phyloP scores from a whole-genome alignment of 2,329 filamentous ascomycete genomes.

The Aspergillus pseudoterreus region DNA sequence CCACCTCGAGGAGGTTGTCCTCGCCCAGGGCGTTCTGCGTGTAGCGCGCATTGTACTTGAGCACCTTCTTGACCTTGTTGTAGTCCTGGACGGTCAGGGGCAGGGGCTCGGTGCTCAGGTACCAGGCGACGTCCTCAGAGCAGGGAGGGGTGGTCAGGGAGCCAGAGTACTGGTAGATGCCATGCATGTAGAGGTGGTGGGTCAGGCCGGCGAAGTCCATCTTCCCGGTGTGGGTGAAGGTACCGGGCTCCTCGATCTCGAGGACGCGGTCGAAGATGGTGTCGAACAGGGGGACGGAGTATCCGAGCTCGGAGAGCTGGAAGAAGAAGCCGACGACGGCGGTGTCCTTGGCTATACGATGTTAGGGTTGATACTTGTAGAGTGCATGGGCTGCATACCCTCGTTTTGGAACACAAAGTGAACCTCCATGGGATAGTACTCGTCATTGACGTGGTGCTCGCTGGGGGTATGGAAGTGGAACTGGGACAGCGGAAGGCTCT shows the following conservation, averaged over 20 bases:
- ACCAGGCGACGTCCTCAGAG: conserved; percentile 48
- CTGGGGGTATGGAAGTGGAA: conserved; percentile 15
- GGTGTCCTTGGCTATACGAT: conserved; percentile 18
- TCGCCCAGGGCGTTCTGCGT: conserved; percentile 49
- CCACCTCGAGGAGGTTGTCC: conserved; percentile 40
- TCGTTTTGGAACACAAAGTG: background rate
- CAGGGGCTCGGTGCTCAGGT: conserved; percentile 46
- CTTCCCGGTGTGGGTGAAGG: conserved; percentile 29
- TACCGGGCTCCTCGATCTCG: conserved; percentile 40
- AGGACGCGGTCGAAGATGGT: conserved; percentile 45
- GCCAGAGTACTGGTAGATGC: conserved; percentile 52
- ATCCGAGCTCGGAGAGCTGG: conserved; percentile 35
- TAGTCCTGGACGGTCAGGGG: conserved; percentile 48
- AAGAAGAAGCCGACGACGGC: conserved; percentile 43
- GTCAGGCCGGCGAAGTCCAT: conserved; percentile 46
- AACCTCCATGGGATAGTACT: background rate
- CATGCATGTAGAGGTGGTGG: conserved; percentile 33
- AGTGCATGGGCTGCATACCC: conserved; percentile 19
- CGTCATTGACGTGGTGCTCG: conserved; percentile 3
- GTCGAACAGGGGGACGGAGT: conserved; percentile 43
- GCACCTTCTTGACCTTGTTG: conserved; percentile 50
- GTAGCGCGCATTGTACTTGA: conserved; percentile 56
- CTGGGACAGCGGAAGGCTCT: conserved; percentile 41
- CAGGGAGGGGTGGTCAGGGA: conserved; percentile 63
- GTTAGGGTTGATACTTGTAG: background rate